A percentile compares a stretch with the other conserved stretches of the same genome.
phyloP scores from a whole-genome alignment of 176 grass and related monocot genomes.

The Tillandsia leiboldiana region DNA sequence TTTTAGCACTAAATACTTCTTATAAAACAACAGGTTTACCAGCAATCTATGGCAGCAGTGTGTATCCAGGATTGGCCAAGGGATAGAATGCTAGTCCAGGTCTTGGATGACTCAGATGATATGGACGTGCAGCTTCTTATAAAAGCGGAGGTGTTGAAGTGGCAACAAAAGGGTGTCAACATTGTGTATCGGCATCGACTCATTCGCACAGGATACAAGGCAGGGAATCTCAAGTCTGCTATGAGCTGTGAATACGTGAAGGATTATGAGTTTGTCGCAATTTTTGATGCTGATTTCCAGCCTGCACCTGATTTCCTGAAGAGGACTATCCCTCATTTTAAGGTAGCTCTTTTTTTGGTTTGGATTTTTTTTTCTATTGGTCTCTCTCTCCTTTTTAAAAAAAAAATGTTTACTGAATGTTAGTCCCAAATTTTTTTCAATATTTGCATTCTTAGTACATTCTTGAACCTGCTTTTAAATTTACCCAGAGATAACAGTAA shows the following conservation, averaged over 20 bases:
- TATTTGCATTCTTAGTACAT: no score
- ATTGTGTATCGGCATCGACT: constrained; percentile 22
- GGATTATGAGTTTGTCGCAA: constrained; percentile 26
- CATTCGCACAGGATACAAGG: constrained; percentile 26
- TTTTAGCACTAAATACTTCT: not conserved
- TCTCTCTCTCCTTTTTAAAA: no score
- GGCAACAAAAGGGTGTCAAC: constrained; percentile 24
- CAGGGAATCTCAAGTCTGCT: constrained; percentile 28
- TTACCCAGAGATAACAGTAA: no score
- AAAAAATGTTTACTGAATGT: not conserved
- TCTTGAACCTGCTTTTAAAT: no score
- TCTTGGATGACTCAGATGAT: constrained; percentile 28
- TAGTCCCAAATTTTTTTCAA: no score
- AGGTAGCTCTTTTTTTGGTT: constrained; percentile 5
- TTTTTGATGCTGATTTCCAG: constrained; percentile 31
- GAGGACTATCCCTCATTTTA: constrained; percentile 29
- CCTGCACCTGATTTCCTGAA: constrained; percentile 27
- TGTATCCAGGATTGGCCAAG: constrained; percentile 28
- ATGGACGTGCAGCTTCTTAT: constrained; percentile 25
- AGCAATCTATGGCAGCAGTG: constrained; percentile 27
- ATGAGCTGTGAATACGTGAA: constrained; percentile 29
- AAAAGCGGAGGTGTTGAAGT: constrained; percentile 25
- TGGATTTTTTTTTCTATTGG: no score
- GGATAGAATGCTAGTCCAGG: constrained; percentile 29
- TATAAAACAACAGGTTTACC: constrained; percentile 17